Evolutionary conservation across 768 basidiomycete species (phyloP).

Genomic region (Lentinus brumalis): DNA sequence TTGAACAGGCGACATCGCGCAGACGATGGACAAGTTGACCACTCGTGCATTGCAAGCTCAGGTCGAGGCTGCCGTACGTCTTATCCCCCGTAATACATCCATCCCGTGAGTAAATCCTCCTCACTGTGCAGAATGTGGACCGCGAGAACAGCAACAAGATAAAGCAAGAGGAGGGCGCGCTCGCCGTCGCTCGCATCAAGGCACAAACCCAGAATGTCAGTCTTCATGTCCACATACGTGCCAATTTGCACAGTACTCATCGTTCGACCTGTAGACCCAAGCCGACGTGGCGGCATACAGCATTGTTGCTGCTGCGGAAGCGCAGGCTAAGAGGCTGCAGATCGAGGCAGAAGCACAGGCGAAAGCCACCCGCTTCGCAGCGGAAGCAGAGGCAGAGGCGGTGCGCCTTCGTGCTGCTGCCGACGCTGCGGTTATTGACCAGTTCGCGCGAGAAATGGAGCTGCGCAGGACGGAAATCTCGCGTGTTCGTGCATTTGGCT

Average conservation of each 20-base stretch:
- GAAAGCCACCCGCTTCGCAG: constrained; percentile 73
- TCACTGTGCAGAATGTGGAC: constrained; percentile 67
- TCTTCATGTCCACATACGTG: neutral
- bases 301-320: constrained; percentile 72
- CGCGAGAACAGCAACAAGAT: constrained; percentile 87
- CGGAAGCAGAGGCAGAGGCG: constrained; percentile 75
- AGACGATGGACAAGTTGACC: constrained; percentile 84
- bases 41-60: constrained; percentile 84
- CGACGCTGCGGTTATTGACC: constrained; percentile 60
- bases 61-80: constrained; percentile 77
- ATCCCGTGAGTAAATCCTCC: neutral
- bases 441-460: constrained; percentile 78
- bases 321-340: constrained; percentile 61
- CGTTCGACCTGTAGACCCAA: constrained; percentile 46
- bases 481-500: constrained; percentile 65
- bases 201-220: constrained; percentile 59
- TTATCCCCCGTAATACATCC: neutral
- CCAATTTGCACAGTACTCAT: neutral
- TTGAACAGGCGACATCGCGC: constrained; percentile 64
- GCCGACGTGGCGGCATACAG: constrained; percentile 79
- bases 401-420: constrained; percentile 64
- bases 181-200: constrained; percentile 77
- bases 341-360: constrained; percentile 80
- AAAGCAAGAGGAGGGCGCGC: constrained; percentile 80
- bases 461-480: constrained; percentile 64